phyloP scores from a whole-genome alignment of 2,329 filamentous ascomycete genomes.

The Beauveria scarabaeidicola region DNA sequence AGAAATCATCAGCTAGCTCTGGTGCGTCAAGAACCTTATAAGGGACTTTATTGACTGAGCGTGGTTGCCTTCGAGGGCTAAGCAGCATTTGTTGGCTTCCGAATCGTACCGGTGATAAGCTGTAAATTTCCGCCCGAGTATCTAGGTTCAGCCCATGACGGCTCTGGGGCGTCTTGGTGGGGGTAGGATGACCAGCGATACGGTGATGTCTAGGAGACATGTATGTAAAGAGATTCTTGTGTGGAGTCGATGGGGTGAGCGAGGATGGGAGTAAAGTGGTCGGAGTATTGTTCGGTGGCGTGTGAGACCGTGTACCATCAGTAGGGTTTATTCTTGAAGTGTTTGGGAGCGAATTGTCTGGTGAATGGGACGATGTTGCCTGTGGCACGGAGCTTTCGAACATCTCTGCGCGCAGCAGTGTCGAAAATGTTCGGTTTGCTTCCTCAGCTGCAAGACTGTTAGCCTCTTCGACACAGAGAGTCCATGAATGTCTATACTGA shows the following conservation, averaged over 20 bases:
- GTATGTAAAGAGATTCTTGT: constrained; percentile 95
- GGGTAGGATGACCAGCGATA: constrained; percentile 74
- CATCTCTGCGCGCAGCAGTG: constrained; percentile 78
- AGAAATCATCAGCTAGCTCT: constrained; percentile 94
- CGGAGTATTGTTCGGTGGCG: constrained; percentile 62
- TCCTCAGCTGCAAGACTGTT: constrained; percentile 58
- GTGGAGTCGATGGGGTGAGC: constrained; percentile 86
- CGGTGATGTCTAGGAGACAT: constrained; percentile 66
- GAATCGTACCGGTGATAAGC: constrained; percentile 84
- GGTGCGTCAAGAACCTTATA: constrained; percentile 97
- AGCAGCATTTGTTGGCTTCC: constrained; percentile 90
- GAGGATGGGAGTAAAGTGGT: constrained; percentile 59
- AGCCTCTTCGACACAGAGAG: neutral
- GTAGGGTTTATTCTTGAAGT: constrained; percentile 45
- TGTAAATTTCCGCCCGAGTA: constrained; percentile 87
- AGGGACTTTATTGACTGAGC: constrained; percentile 89
- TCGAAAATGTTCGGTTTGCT: constrained; percentile 88
- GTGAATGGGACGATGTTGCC: constrained; percentile 52
- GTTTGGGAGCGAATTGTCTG: constrained; percentile 44
- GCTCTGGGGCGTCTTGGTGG: constrained; percentile 80
- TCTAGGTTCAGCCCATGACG: constrained; percentile 84
- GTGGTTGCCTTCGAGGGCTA: constrained; percentile 77
- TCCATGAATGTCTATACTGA: constrained; percentile 25
- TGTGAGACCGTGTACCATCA: constrained; percentile 66
- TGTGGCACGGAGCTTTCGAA: constrained; percentile 89